Percentiles rank a stretch among this genome's conserved stretches.
These are phyloP conservation scores for Talaromyces thailandensis DNA, from an alignment of 495 filamentous ascomycete species.

Conservation along the genomic window DNA sequence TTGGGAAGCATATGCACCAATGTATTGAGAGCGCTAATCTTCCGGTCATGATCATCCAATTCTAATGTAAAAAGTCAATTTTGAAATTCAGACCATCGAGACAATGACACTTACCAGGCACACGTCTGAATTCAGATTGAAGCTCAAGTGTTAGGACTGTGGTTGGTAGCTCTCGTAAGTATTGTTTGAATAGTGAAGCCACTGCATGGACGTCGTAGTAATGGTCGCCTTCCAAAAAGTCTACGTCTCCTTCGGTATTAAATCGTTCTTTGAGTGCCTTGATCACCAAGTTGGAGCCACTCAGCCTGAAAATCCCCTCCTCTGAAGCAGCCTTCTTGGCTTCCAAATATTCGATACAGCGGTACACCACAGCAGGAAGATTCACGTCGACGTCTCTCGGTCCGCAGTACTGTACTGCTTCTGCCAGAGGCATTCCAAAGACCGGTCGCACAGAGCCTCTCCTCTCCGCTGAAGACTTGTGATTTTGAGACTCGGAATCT, in stretches of 20 bases:
- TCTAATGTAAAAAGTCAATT: conserved; percentile 34
- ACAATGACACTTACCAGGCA: conserved; percentile 54
- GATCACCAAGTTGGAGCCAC: conserved; percentile 88
- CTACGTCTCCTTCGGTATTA: conserved; percentile 88
- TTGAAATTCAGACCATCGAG: background rate
- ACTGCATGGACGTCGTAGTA: conserved; percentile 96
- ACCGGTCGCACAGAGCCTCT: conserved; percentile 58
- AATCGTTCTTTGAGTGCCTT: conserved; percentile 85
- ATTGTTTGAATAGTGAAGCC: conserved; percentile 87
- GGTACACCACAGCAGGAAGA: conserved; percentile 92
- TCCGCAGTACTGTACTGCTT: conserved; percentile 73
- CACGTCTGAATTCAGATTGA: conserved; percentile 78
- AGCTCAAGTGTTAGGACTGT: conserved; percentile 87
- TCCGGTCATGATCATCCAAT: conserved; percentile 60
- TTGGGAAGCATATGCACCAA: conserved; percentile 78
- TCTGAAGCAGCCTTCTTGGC: conserved; percentile 73
- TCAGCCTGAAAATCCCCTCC: conserved; percentile 94
- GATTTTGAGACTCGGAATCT: conserved; percentile 17
- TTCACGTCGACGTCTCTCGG: conserved; percentile 62
- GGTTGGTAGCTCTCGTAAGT: conserved; percentile 82
- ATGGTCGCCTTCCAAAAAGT: conserved; percentile 71
- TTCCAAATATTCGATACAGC: conserved; percentile 89
- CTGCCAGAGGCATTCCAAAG: conserved; percentile 78
- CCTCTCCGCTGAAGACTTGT: conserved; percentile 32
- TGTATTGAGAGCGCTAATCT: conserved; percentile 71